Evolutionary conservation across 176 grass and related monocot genomes (phyloP).

Genomic region (Bolboschoenus planiculmis): DNA sequence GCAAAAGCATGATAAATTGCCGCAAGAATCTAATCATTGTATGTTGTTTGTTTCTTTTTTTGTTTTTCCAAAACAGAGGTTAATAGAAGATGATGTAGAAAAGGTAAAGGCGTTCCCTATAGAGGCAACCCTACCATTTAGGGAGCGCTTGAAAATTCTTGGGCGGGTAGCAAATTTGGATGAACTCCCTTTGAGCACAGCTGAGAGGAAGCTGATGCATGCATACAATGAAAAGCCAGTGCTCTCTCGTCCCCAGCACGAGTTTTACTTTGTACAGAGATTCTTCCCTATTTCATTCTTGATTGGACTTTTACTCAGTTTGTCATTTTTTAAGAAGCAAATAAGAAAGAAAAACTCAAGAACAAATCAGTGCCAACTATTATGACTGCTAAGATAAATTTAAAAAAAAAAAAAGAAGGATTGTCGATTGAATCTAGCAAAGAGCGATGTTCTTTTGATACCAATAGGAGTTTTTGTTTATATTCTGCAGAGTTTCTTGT

Average conservation of each 20-base stretch:
- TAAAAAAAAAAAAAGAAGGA: background rate
- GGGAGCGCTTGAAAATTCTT: constrained; percentile 90
- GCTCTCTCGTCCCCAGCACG: constrained; percentile 88
- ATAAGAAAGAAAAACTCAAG: background rate
- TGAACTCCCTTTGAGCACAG: constrained; percentile 79
- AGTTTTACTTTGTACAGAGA: constrained; percentile 66
- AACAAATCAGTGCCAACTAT: background rate
- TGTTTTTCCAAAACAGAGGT: constrained; percentile 39
- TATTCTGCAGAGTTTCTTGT: background rate
- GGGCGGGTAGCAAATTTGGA: constrained; percentile 85
- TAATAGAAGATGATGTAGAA: constrained; percentile 82
- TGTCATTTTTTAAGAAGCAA: background rate
- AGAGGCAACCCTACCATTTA: constrained; percentile 65
- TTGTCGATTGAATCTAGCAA: background rate
- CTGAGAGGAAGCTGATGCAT: constrained; percentile 90
- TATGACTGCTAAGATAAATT: background rate
- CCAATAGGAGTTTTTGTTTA: background rate
- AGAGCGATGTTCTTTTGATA: background rate
- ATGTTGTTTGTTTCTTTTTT: background rate
- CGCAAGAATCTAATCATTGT: background rate
- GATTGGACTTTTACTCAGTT: background rate
- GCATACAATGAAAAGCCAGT: constrained; percentile 97
- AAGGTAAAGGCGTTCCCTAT: constrained; percentile 75
- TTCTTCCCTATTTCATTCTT: background rate
- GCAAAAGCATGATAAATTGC: background rate